Conservation (phyloP, 371 early-diverging fungal species). For the Mucor sp. region DNA sequence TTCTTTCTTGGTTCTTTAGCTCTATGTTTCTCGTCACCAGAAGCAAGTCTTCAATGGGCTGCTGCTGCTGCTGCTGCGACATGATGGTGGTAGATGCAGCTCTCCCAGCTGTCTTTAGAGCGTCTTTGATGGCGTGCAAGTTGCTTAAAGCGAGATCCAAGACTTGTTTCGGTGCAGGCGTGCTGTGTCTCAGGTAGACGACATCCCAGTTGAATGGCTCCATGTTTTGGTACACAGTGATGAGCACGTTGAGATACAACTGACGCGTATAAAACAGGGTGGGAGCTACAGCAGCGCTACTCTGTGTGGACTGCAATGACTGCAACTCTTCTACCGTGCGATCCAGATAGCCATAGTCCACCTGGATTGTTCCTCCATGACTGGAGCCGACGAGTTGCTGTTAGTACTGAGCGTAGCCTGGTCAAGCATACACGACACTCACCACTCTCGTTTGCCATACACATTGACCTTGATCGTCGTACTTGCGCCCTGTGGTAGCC, state of each 20-base stretch:
- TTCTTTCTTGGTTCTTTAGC: conserved; percentile 30
- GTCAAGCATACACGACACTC: background rate
- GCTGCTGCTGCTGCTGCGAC: background rate
- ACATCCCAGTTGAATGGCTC: conserved; percentile 71
- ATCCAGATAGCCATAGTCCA: conserved; percentile 72
- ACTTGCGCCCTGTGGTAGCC: conserved; percentile 57
- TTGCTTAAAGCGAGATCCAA: conserved; percentile 17
- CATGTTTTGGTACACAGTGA: conserved; percentile 72
- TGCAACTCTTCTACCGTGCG: conserved; percentile 9
- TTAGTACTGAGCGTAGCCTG: background rate
- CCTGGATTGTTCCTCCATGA: conserved; percentile 69
- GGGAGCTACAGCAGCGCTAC: conserved; percentile 19
- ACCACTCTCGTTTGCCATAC: conserved; percentile 67
- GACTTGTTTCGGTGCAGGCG: conserved; percentile 20
- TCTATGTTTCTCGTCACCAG: conserved; percentile 1
- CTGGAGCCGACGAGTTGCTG: conserved; percentile 25
- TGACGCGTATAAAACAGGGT: conserved; percentile 68
- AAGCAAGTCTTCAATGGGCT: conserved; percentile 17
- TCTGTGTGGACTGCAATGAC: background rate
- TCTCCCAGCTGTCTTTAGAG: background rate
- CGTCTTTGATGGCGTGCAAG: background rate
- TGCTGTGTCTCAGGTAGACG: conserved; percentile 51
- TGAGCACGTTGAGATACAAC: conserved; percentile 67
- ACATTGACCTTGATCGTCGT: conserved; percentile 60
- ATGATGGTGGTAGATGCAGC: background rate